Evolutionary conservation across 2,329 filamentous ascomycete genomes (phyloP), one percentile per base, ranked within the genome.

Genomic region (Hypoxylon sp.): DNA sequence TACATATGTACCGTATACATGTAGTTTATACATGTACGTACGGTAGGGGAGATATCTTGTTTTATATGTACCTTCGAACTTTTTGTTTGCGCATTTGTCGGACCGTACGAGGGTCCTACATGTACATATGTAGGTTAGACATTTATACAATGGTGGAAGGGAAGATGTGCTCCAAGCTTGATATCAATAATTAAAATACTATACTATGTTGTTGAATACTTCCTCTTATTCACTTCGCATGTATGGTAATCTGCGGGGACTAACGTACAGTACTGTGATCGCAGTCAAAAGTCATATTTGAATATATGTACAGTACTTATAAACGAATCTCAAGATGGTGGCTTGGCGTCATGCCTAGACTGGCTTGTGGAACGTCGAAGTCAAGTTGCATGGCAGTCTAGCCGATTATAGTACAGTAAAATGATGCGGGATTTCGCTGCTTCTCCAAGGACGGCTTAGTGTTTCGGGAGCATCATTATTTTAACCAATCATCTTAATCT

Each of bases 381-480:
- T 47, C 48, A 56, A 56, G 44, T 56, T 29, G 46, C 11, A 51
- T 50, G 31, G 52, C 29, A 24, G 33, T 29, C 26, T 31, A 57
- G 13, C 54, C 54, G 48, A 48, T 58, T 47, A 37, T 37, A 22
- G 22, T 19, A n/a, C 17, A 56, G 52, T 66, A 66, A 55, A 53
- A 63, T 55, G 54, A 55, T 63, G 53, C 42, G 50, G 50, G 55
- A 39, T 14, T 26, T 65, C 44, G 63, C 56, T 51, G 17, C 33
- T 53, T 56, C 17, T 47, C 56, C 31, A 19, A 61, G 46, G 19
- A 33, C 17, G 52, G 56, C 52, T 48, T 53, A 59, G 62, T 29
- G 52, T 14, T 39, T 48, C 33, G 39, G 37, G 37, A 31, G 24
- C 48, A 35, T 22, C 19, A 35, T 44, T n/a, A 59, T 48, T 48